A percentile compares a stretch with the other conserved stretches of the same genome.
Evolutionary conservation across 106 monocot species (phyloP).

Genomic region (Dactylorhiza incarnata): DNA sequence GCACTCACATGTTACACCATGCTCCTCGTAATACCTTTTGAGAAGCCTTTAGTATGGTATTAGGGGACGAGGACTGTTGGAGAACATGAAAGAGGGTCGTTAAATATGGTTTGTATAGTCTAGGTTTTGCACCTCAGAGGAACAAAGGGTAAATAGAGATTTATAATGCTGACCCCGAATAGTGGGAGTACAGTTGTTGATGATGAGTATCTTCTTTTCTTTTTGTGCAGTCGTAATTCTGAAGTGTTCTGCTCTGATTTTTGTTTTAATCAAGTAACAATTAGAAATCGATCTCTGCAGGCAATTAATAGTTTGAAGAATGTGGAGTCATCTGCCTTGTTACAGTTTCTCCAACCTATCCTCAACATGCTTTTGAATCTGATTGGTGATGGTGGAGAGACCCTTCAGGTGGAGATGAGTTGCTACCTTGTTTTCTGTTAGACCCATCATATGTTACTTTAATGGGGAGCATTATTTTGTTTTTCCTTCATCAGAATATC

Average conservation of each 20-base stretch:
- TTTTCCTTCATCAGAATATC: neutral
- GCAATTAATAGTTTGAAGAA: slow-evolving; percentile 99
- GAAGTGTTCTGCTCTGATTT: neutral
- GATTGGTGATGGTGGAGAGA: slow-evolving; percentile 99
- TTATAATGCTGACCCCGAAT: too few species aligned
- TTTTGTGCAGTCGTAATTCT: neutral
- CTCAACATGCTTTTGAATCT: slow-evolving; percentile 98
- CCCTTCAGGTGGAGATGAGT: slow-evolving; percentile 67
- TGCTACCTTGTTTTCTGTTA: neutral
- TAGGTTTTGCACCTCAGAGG: too few species aligned
- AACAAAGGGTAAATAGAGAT: too few species aligned
- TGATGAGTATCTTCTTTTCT: neutral
- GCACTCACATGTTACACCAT: too few species aligned
- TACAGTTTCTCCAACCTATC: slow-evolving; percentile 98
- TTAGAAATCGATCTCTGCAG: slow-evolving; percentile 31
- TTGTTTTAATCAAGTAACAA: slow-evolving; percentile 4
- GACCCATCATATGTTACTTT: neutral
- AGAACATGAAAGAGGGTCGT: too few species aligned
- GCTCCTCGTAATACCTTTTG: too few species aligned
- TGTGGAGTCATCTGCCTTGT: slow-evolving; percentile 88
- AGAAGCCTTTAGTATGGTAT: too few species aligned
- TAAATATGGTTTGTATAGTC: too few species aligned
- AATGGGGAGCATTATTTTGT: neutral
- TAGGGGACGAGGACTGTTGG: too few species aligned
- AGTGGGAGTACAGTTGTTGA: too few species aligned